Evolutionary conservation across 2,329 filamentous ascomycete species (phyloP).

Genomic region (Colletotrichum sp.): DNA sequence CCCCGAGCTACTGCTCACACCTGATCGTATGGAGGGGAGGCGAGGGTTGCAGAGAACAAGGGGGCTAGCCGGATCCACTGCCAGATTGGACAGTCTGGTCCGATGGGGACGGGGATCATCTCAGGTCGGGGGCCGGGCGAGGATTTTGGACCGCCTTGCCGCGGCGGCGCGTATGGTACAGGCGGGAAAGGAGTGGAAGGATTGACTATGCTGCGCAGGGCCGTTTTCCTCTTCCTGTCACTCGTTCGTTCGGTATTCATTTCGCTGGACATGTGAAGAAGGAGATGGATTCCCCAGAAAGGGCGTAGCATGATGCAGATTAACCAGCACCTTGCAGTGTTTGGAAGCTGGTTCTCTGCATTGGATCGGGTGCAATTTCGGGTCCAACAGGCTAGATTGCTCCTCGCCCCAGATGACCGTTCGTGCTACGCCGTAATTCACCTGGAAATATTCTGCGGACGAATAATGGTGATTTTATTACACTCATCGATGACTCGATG

Average conservation of each 20-base stretch:
- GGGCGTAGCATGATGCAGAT: not conserved
- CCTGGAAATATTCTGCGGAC: not conserved
- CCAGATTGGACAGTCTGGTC: constrained; percentile 9
- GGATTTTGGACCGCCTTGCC: not conserved
- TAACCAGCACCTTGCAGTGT: not conserved
- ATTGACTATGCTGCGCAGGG: not conserved
- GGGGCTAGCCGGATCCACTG: not conserved
- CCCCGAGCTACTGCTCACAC: not conserved
- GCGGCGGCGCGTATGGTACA: not conserved
- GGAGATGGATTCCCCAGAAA: constrained; percentile 2
- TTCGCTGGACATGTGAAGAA: constrained; percentile 12
- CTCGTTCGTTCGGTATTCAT: not conserved
- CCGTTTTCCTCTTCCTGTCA: not conserved
- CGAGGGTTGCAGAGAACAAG: constrained; percentile 4
- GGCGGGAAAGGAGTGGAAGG: not conserved
- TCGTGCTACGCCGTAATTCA: not conserved
- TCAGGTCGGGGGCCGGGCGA: not conserved
- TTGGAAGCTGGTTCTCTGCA: not conserved
- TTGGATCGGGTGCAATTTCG: not conserved
- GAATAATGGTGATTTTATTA: not conserved
- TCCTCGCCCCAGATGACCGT: not conserved
- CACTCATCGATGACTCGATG: not conserved
- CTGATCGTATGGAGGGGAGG: not conserved
- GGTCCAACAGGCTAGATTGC: not conserved
- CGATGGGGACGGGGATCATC: constrained; percentile 2